Percentiles rank a stretch among this genome's conserved stretches.
Conservation (phyloP, 73 alveolate genomes). For the Stentor coeruleus region DNA sequence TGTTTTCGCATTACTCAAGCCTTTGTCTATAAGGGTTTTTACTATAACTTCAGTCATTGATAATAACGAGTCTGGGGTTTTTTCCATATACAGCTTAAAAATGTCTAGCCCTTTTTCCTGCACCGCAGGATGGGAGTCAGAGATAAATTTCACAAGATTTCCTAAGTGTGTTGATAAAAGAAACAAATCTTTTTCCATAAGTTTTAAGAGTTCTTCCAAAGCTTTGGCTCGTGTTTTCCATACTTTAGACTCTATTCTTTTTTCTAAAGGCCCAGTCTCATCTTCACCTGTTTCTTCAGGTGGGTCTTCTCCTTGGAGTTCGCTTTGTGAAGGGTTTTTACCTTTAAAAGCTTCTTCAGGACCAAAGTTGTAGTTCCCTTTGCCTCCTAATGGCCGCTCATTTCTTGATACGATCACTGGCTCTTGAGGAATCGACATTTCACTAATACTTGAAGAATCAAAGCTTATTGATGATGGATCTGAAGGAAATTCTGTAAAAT, state of each 20-base stretch:
- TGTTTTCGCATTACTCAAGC: slow-evolving; percentile 65
- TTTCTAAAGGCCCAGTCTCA: slow-evolving; percentile 47
- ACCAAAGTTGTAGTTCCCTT: neutral
- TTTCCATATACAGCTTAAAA: slow-evolving; percentile 39
- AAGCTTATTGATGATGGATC: slow-evolving; percentile 2
- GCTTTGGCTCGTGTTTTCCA: slow-evolving; percentile 56
- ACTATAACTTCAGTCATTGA: slow-evolving; percentile 37
- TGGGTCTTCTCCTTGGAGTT: slow-evolving; percentile 24
- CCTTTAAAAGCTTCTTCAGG: neutral
- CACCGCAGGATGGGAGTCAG: slow-evolving; percentile 70
- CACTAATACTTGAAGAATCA: too few species aligned
- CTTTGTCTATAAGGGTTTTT: slow-evolving; percentile 56
- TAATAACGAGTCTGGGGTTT: slow-evolving; percentile 34
- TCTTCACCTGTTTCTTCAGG: slow-evolving; percentile 27
- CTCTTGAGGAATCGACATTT: too few species aligned
- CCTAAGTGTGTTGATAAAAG: slow-evolving; percentile 44
- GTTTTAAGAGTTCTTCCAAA: slow-evolving; percentile 54
- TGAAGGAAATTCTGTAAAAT: neutral
- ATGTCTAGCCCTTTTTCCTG: slow-evolving; percentile 68
- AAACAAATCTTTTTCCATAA: neutral
- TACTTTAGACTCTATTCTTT: slow-evolving; percentile 48
- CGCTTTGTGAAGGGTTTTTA: neutral
- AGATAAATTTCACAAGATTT: slow-evolving; percentile 47
- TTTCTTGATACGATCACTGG: too few species aligned
- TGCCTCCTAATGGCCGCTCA: neutral